These are phyloP conservation scores for Mucor velutinosus DNA, from an alignment of 371 early-diverging fungal species.

Conservation along the genomic window DNA sequence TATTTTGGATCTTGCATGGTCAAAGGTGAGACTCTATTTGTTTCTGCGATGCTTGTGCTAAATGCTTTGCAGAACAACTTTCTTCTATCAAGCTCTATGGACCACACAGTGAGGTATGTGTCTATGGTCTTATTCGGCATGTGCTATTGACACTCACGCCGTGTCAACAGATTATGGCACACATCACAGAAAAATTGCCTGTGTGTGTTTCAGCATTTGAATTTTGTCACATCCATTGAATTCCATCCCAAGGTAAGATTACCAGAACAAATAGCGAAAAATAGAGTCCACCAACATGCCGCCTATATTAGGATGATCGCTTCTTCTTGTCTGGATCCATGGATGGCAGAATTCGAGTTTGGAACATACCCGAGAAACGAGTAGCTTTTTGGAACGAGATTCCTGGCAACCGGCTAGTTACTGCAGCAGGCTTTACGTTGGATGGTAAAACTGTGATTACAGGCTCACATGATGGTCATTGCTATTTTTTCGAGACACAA, in stretches of 20 bases:
- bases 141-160: not conserved
- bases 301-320: slow-evolving; percentile 63
- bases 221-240: slow-evolving; percentile 75
- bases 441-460: slow-evolving; percentile 73
- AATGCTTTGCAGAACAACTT: slow-evolving; percentile 60
- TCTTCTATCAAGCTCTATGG: slow-evolving; percentile 81
- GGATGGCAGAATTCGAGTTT: slow-evolving; percentile 78
- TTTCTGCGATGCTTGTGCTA: not conserved
- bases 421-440: slow-evolving; percentile 75
- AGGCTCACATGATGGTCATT: slow-evolving; percentile 79
- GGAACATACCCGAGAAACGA: slow-evolving; percentile 80
- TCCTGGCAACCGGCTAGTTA: slow-evolving; percentile 68
- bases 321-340: slow-evolving; percentile 78
- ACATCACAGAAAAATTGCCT: slow-evolving; percentile 69
- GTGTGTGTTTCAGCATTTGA: slow-evolving; percentile 76
- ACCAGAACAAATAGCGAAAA: not conserved
- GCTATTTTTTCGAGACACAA: slow-evolving; percentile 79
- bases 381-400: slow-evolving; percentile 78
- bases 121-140: not conserved
- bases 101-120: slow-evolving; percentile 70
- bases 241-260: slow-evolving; percentile 73
- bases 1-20: slow-evolving; percentile 83
- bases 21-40: slow-evolving; percentile 43
- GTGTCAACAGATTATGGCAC: slow-evolving; percentile 75
- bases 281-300: not conserved